phyloP scores from a whole-genome alignment of 768 basidiomycete species.

The Boletus edulis region DNA sequence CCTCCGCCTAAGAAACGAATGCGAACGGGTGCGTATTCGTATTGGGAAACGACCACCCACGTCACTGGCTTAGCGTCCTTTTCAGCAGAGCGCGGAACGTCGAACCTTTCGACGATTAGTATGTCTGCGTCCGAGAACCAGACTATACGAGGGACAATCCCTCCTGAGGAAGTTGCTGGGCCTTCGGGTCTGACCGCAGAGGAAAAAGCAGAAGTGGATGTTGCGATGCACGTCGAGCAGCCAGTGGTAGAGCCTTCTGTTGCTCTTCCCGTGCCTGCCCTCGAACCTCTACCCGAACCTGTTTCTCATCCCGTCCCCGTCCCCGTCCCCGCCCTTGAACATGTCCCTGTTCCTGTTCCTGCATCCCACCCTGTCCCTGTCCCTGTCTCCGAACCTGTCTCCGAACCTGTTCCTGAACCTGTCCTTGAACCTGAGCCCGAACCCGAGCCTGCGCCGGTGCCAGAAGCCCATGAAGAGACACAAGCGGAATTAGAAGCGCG shows the following conservation, averaged over 20 bases:
- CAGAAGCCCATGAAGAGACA: slow-evolving; percentile 5
- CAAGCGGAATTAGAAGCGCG: slow-evolving; percentile 25
- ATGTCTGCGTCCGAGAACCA: slow-evolving; percentile 48
- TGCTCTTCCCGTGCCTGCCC: neutral
- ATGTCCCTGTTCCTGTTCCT: neutral
- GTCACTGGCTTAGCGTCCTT: neutral
- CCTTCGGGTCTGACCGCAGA: slow-evolving; percentile 23
- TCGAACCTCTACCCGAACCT: slow-evolving; percentile 1
- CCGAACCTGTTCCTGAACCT: neutral
- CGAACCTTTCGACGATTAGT: slow-evolving; percentile 46
- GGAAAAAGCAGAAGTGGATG: slow-evolving; percentile 16
- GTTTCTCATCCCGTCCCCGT: neutral
- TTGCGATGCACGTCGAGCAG: slow-evolving; percentile 14
- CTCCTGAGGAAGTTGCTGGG: slow-evolving; percentile 25
- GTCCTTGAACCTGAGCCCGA: neutral
- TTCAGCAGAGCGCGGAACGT: slow-evolving; percentile 35
- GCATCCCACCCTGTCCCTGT: neutral
- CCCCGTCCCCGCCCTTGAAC: neutral
- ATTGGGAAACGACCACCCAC: neutral
- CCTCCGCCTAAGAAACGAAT: slow-evolving; percentile 57
- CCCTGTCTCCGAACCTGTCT: no score
- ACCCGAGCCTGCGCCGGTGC: neutral
- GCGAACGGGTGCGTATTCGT: slow-evolving; percentile 40
- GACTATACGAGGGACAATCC: slow-evolving; percentile 28
- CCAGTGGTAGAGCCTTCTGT: slow-evolving; percentile 3